A percentile compares a stretch with the other conserved stretches of the same genome.
Conservation (phyloP, 2,329 filamentous ascomycete genomes). For the Claviceps monticola region DNA sequence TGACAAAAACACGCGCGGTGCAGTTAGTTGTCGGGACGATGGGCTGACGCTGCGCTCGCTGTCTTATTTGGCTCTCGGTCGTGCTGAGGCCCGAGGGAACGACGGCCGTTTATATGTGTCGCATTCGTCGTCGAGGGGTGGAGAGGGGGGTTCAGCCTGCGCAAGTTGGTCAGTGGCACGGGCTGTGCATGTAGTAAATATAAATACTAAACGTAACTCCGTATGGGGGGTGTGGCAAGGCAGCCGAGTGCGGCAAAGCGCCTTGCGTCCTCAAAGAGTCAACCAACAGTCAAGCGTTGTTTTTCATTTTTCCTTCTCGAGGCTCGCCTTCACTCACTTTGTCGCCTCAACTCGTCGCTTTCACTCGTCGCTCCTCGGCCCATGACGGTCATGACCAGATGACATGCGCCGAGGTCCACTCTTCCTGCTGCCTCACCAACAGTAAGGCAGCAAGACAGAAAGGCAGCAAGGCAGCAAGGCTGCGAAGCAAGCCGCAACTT, state of each 20-base stretch:
- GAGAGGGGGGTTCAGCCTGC: neutral
- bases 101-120: slow-evolving; percentile 35
- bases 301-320: neutral
- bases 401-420: neutral
- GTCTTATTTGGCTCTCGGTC: neutral
- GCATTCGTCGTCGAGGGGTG: slow-evolving; percentile 8
- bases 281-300: neutral
- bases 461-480: neutral
- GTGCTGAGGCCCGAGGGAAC: slow-evolving; percentile 21
- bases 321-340: too few relatives aligned
- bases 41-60: neutral
- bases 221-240: too few relatives aligned
- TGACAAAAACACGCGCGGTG: neutral
- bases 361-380: too few relatives aligned
- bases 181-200: too few relatives aligned
- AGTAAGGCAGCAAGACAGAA: neutral
- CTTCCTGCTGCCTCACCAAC: neutral
- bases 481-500: neutral
- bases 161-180: too few relatives aligned
- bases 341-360: too few relatives aligned
- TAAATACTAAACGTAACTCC: too few relatives aligned
- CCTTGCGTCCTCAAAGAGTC: too few relatives aligned
- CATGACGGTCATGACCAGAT: too few relatives aligned
- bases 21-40: neutral
- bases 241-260: neutral